Evolutionary conservation across 2,329 filamentous ascomycete species (phyloP).

Genomic region (Trichoderma koningii): DNA sequence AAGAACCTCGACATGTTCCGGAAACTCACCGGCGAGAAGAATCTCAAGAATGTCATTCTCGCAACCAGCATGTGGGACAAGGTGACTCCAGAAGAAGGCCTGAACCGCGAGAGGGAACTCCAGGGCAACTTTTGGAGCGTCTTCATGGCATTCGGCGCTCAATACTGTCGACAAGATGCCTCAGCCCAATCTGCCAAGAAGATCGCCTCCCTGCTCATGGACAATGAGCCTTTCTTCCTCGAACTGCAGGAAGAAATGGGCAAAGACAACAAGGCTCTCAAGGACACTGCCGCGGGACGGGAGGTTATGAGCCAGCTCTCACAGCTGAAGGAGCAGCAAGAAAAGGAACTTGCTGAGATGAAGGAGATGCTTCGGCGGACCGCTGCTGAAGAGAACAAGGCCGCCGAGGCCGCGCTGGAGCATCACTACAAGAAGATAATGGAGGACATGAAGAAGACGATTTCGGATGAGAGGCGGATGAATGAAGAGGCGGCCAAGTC

Average conservation of each 20-base stretch:
- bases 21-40: constrained; percentile 41
- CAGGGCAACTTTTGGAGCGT: constrained; percentile 25
- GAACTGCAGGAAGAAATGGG: constrained; percentile 27
- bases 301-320: constrained; percentile 22
- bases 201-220: constrained; percentile 6
- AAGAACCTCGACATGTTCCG: constrained; percentile 45
- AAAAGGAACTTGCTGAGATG: constrained; percentile 21
- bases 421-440: constrained; percentile 16
- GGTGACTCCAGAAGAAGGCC: constrained; percentile 4
- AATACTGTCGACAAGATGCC: constrained; percentile 3
- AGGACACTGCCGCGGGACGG: constrained; percentile 24
- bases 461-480: constrained; percentile 16
- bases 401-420: constrained; percentile 4
- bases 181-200: not conserved
- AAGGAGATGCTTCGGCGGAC: constrained; percentile 18
- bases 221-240: constrained; percentile 17
- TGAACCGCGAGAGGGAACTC: constrained; percentile 24
- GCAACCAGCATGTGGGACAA: constrained; percentile 43
- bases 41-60: constrained; percentile 40
- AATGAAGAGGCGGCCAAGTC: constrained; percentile 17
- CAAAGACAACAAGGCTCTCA: constrained; percentile 23
- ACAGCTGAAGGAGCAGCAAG: constrained; percentile 17
- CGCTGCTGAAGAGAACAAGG: constrained; percentile 9
- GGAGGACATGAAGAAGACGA: not conserved
- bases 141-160: constrained; percentile 8